Percentiles rank a stretch among this genome's conserved stretches.
phyloP scores from a whole-genome alignment of 2,329 filamentous ascomycete genomes.

The Clonostachys solani region DNA sequence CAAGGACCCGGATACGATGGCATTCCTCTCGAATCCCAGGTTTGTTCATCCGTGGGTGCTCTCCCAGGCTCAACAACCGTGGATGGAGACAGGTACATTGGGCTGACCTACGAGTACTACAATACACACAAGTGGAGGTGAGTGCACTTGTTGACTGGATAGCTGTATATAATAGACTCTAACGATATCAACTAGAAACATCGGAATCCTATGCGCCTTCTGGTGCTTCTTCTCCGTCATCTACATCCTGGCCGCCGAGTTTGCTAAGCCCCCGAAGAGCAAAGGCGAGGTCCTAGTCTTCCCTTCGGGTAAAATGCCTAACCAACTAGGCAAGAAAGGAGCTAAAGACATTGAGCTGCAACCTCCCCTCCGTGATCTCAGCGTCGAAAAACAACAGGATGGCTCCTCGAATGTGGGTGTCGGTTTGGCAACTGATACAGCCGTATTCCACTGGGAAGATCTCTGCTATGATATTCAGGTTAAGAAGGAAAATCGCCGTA shows the following conservation, averaged over 20 bases:
- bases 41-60: constrained; percentile 57
- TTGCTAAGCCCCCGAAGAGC: constrained; percentile 33
- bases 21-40: constrained; percentile 32
- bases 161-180: too few relatives aligned
- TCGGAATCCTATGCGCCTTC: constrained; percentile 58
- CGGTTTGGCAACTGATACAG: constrained; percentile 1
- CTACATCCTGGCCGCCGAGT: constrained; percentile 36
- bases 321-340: constrained; percentile 3
- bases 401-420: constrained; percentile 15
- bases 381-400: constrained; percentile 8
- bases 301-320: constrained; percentile 31
- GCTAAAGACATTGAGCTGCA: constrained; percentile 49
- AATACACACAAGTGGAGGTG: constrained; percentile 43
- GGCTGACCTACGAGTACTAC: constrained; percentile 50
- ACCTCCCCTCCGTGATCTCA: constrained; percentile 16
- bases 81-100: constrained; percentile 53
- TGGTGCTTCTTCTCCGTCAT: constrained; percentile 39
- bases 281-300: constrained; percentile 55
- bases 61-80: constrained; percentile 46
- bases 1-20: constrained; percentile 12
- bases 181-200: constrained; percentile 31
- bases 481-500: constrained; percentile 54
- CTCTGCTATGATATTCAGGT: constrained; percentile 71
- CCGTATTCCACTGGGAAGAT: constrained; percentile 63
- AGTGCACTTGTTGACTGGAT: too few relatives aligned